These are phyloP conservation scores for Pythium vanterpoolii DNA, from an alignment of 352 stramenopile genomes.

Conservation along the genomic window DNA sequence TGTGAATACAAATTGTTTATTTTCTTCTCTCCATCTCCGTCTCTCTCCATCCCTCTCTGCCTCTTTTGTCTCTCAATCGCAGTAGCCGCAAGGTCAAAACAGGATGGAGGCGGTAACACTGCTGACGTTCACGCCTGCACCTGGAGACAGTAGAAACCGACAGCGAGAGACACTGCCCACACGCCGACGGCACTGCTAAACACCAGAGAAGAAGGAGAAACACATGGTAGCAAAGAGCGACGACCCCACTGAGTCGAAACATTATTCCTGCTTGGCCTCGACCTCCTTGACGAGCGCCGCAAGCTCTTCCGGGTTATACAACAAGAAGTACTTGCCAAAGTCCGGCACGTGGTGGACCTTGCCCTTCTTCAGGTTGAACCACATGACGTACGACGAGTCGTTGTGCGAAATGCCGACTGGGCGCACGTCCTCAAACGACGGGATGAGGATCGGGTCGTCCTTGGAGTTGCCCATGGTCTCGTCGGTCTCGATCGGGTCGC, in stretches of 20 bases:
- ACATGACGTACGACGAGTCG: constrained; percentile 87
- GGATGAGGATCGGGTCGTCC: constrained; percentile 85
- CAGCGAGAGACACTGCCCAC: neutral
- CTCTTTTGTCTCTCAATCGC: constrained; percentile 3
- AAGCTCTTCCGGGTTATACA: constrained; percentile 87
- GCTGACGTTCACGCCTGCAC: neutral
- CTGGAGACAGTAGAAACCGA: neutral
- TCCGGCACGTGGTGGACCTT: constrained; percentile 85
- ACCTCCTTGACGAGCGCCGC: constrained; percentile 80
- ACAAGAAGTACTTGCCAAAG: constrained; percentile 90
- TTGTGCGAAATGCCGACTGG: constrained; percentile 85
- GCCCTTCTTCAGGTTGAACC: constrained; percentile 85
- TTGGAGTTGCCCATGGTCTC: constrained; percentile 88
- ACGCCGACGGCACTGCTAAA: neutral
- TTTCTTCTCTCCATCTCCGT: constrained; percentile 1
- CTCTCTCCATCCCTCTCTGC: constrained; percentile 2
- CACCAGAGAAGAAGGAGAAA: neutral
- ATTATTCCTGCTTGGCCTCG: constrained; percentile 78
- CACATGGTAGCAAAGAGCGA: neutral
- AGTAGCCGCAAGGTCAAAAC: neutral
- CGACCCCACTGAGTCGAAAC: neutral
- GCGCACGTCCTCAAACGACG: constrained; percentile 71
- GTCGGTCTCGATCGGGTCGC: constrained; percentile 81
- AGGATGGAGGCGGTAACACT: neutral
- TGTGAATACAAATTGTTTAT: constrained; percentile 19